Evolutionary conservation across 225 moss, liverwort and hornwort species (phyloP).

Genomic region (Thuidium tamariscinum): DNA sequence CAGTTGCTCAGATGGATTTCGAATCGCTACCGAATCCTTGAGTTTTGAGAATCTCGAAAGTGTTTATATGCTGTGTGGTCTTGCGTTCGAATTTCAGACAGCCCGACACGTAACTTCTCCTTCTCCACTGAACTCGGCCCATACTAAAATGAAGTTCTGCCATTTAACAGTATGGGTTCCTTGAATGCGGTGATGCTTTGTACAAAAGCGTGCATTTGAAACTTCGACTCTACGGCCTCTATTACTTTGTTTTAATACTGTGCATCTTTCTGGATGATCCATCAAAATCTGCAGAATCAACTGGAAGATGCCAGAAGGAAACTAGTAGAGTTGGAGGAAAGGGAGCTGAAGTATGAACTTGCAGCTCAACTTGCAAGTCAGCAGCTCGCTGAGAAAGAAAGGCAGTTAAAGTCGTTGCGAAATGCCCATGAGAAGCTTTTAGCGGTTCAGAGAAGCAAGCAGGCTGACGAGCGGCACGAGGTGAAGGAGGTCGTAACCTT

Average conservation of each 20-base stretch:
- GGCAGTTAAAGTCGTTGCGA: constrained; percentile 22
- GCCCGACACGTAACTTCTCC: not conserved
- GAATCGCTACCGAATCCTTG: not conserved
- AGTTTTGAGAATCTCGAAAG: not conserved
- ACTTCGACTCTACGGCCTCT: not conserved
- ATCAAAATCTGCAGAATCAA: not conserved
- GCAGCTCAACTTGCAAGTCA: constrained; percentile 8
- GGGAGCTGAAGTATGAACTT: constrained; percentile 48
- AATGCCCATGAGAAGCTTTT: constrained; percentile 52
- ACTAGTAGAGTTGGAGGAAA: constrained; percentile 44
- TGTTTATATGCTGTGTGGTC: too few species aligned
- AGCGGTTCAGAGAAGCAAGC: constrained; percentile 31
- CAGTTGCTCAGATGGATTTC: not conserved
- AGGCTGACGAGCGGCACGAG: constrained; percentile 26
- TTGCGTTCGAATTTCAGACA: too few species aligned
- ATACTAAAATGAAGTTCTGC: too few species aligned
- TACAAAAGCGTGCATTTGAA: not conserved
- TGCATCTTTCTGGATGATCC: not conserved
- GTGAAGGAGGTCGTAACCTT: constrained; percentile 45
- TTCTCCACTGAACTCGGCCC: not conserved
- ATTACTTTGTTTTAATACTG: not conserved
- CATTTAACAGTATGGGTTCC: too few species aligned
- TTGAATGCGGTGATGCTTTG: too few species aligned
- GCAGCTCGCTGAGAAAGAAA: constrained; percentile 43
- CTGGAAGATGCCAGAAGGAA: constrained; percentile 11